Evolutionary conservation across 225 moss, liverwort and hornwort genomes (phyloP).

Genomic region (Asterella californica): DNA sequence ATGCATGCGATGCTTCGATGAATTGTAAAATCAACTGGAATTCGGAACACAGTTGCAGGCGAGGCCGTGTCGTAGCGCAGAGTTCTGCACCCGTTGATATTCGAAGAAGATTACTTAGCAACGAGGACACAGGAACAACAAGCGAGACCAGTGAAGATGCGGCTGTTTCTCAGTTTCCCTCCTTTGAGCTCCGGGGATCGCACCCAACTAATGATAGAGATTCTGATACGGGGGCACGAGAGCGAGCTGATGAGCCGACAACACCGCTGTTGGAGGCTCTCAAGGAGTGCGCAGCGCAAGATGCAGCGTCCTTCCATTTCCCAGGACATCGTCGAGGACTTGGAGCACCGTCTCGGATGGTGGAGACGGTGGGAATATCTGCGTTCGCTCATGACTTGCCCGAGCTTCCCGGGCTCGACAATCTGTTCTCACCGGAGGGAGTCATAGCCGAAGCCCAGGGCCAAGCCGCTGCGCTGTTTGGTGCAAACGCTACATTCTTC

Average conservation of each 20-base stretch:
- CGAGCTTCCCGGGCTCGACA: constrained; percentile 90
- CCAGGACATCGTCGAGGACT: constrained; percentile 76
- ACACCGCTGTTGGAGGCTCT: constrained; percentile 52
- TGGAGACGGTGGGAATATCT: constrained; percentile 42
- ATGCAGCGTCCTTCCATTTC: constrained; percentile 78
- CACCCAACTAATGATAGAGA: background rate
- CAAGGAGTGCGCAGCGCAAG: constrained; percentile 54
- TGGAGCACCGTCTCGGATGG: constrained; percentile 57
- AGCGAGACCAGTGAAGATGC: background rate
- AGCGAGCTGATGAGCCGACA: too few species aligned
- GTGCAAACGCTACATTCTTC: constrained; percentile 79
- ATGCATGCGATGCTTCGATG: background rate
- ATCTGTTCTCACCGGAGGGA: constrained; percentile 64
- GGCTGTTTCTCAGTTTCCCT: background rate
- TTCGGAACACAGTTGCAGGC: too few species aligned
- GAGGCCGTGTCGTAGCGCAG: background rate
- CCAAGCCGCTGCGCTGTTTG: constrained; percentile 62
- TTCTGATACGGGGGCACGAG: background rate
- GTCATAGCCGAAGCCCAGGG: constrained; percentile 65
- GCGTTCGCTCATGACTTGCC: constrained; percentile 67
- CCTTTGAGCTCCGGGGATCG: background rate
- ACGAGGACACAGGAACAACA: background rate
- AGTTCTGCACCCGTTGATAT: background rate
- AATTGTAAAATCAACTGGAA: background rate
- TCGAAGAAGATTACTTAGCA: background rate